These are phyloP conservation scores for Mortierella sp. DNA, from an alignment of 371 early-diverging fungal species.

Conservation along the genomic window DNA sequence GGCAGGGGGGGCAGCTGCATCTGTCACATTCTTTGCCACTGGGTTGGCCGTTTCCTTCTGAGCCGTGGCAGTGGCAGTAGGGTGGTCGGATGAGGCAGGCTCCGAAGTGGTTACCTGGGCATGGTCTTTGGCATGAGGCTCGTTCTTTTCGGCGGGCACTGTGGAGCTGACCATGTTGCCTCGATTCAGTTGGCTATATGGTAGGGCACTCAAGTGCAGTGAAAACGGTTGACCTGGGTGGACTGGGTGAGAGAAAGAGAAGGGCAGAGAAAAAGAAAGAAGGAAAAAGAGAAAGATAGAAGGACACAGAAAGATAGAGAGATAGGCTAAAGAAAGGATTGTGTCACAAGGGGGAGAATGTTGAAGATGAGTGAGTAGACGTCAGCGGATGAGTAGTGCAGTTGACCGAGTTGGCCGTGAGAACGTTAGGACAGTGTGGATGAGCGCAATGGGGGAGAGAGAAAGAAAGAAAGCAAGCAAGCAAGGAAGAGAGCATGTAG, in stretches of 20 bases:
- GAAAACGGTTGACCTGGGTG: background rate
- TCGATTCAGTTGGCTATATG: background rate
- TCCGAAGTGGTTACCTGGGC: background rate
- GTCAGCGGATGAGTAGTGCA: background rate
- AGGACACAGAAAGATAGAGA: too few relatives aligned
- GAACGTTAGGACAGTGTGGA: too few relatives aligned
- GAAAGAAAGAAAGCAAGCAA: too few relatives aligned
- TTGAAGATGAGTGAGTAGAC: background rate
- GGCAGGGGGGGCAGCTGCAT: background rate
- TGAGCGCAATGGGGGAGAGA: too few relatives aligned
- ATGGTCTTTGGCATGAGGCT: slow-evolving; percentile 5
- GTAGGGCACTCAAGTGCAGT: background rate
- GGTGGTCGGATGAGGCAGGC: background rate
- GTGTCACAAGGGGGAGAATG: background rate
- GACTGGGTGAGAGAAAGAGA: background rate
- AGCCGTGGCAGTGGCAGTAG: background rate
- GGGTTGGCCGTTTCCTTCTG: slow-evolving; percentile 22
- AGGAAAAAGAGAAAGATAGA: too few relatives aligned
- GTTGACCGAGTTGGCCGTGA: too few relatives aligned
- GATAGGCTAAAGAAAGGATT: background rate
- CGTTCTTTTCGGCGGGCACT: slow-evolving; percentile 9
- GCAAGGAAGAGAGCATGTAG: too few relatives aligned
- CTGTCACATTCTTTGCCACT: too few relatives aligned
- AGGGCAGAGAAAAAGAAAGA: too few relatives aligned
- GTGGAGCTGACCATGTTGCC: slow-evolving; percentile 13